Evolutionary conservation across 306 rosid genomes (phyloP), one percentile per base, ranked within the genome.

Genomic region (Acacia confusa): DNA sequence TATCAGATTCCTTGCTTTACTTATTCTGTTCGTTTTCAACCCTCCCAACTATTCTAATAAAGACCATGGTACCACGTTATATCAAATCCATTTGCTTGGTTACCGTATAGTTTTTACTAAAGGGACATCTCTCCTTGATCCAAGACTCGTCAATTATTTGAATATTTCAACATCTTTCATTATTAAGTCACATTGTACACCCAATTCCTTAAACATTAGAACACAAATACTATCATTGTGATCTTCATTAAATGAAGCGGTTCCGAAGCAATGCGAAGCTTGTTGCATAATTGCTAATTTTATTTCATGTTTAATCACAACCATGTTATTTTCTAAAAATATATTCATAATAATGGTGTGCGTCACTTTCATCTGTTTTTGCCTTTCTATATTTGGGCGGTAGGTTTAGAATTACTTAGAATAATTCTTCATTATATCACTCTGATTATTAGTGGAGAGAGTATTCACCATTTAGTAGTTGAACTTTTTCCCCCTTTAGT

Each of bases 91-190:
- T 57, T 82, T 60, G 79, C 79, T 85, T 85, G 81, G 88, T 87
- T 81, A 89, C 85, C 88, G 89, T 90, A 87, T 85, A 63, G 87
- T 88, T 89, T 86, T 88, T 75, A 76, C 82, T 67, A 83, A 88
- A 83, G 84, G 88, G 93, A 90, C 92, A 65, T 83, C 76, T 91
- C 92, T 90, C 97, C 94, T 88, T 80, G 77, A 85, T 73, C 75
- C 4, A 58, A 73, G 82, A 76, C 87, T 53, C 71, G 65, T 79
- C 86, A 66, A 81, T 81, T 71, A 7, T 44, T 70, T 70, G 36
- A n/a, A 57, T 8, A 3, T 87, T 84, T 64, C 67, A 78, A 80
- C 84, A 79, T 74, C 85, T 50, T 69, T 69, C 22, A 74, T 74
- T 50, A 52, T 32, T 34, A 28, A 74, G 76, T 52, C 25, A 15